A percentile compares a stretch with the other conserved stretches of the same genome.
Evolutionary conservation across 345 rosid genomes (phyloP).

Genomic region (Gossypium herbaceum): DNA sequence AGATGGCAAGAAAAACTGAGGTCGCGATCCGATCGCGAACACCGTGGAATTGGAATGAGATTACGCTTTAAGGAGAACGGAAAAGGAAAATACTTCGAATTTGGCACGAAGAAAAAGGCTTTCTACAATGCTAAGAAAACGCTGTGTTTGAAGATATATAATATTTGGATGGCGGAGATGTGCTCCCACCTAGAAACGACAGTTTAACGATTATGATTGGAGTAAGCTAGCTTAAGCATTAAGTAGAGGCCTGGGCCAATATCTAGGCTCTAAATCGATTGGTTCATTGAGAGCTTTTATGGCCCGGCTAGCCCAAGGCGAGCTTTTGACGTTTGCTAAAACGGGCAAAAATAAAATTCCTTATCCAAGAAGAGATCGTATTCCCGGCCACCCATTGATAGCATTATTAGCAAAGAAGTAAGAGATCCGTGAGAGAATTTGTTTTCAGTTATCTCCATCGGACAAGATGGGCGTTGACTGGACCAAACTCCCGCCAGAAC

Average conservation of each 20-base stretch:
- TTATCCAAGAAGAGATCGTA: not conserved
- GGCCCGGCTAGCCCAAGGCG: too few relatives aligned
- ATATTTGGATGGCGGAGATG: not conserved
- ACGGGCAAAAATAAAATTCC: too few relatives aligned
- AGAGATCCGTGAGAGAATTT: not conserved
- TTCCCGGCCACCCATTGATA: not conserved
- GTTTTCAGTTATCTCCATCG: not conserved
- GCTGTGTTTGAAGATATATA: not conserved
- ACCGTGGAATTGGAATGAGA: slow-evolving; percentile 3
- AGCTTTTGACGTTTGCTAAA: too few relatives aligned
- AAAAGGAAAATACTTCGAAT: not conserved
- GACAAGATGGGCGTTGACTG: slow-evolving; percentile 41
- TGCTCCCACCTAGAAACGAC: not conserved
- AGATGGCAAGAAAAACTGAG: slow-evolving; percentile 6
- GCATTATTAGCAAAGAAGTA: not conserved
- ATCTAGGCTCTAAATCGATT: not conserved
- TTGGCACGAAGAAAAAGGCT: not conserved
- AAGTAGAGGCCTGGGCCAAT: not conserved
- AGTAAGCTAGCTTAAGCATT: not conserved
- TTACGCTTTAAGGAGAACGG: not conserved
- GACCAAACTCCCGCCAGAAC: slow-evolving; percentile 46
- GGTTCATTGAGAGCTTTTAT: not conserved
- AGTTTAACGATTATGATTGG: not conserved
- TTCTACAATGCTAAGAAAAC: not conserved
- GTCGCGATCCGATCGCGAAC: slow-evolving; percentile 6